Evolutionary conservation across 768 basidiomycete genomes (phyloP).

Genomic region (Psilocybe azurescens): DNA sequence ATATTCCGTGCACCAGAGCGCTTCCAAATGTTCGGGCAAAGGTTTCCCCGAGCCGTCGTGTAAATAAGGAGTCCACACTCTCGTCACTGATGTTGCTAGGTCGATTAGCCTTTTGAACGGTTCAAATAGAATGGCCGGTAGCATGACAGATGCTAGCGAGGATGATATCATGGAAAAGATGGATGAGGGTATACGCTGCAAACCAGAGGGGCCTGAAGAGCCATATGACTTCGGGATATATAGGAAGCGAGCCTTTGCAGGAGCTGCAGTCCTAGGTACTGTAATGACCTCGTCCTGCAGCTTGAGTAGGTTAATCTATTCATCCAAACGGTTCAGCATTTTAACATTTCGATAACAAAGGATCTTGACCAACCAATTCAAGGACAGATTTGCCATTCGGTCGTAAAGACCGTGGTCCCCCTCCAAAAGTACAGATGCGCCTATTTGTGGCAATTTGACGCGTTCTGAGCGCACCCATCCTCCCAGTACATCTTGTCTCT

Average conservation of each 20-base stretch:
- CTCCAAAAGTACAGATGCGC: conserved; percentile 66
- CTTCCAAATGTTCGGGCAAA: conserved; percentile 79
- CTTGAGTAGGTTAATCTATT: conserved; percentile 77
- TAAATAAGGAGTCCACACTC: conserved; percentile 78
- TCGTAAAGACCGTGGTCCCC: conserved; percentile 87
- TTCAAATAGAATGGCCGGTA: conserved; percentile 64
- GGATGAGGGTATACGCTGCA: conserved; percentile 56
- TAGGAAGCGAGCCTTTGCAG: conserved; percentile 81
- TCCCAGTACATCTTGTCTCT: conserved; percentile 67
- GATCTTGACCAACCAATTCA: conserved; percentile 66
- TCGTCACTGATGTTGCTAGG: conserved; percentile 63
- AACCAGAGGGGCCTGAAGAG: conserved; percentile 42
- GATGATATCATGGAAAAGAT: conserved; percentile 41
- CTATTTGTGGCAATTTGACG: conserved; percentile 41
- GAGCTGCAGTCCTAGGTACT: conserved; percentile 67
- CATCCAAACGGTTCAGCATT: conserved; percentile 11
- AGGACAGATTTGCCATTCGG: conserved; percentile 77
- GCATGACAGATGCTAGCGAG: conserved; percentile 47
- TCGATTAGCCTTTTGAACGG: conserved; percentile 54
- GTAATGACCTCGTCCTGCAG: conserved; percentile 66
- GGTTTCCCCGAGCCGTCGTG: conserved; percentile 70
- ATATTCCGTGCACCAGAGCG: conserved; percentile 92
- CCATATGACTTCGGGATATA: conserved; percentile 46
- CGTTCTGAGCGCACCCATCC: conserved; percentile 85
- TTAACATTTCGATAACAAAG: background rate